Evolutionary conservation across 2,329 filamentous ascomycete genomes (phyloP).

Genomic region (Sclerotiophoma versabilis): DNA sequence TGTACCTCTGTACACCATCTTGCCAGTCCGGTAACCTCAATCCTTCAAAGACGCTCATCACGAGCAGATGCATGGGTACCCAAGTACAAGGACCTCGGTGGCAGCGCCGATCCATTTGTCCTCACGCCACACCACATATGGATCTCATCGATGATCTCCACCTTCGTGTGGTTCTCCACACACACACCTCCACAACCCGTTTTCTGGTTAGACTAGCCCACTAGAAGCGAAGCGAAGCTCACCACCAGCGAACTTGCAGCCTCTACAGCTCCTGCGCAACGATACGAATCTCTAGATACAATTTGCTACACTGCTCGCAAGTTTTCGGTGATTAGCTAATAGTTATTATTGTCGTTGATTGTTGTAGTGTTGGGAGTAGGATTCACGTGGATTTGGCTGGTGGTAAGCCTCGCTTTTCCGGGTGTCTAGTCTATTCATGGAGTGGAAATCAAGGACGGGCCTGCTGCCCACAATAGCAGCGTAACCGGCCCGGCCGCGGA

Average conservation of each 20-base stretch:
- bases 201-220: too few relatives aligned
- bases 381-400: too few relatives aligned
- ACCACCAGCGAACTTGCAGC: too few relatives aligned
- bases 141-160: constrained; percentile 3
- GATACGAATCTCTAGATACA: too few relatives aligned
- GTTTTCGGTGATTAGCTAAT: too few relatives aligned
- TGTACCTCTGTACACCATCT: not conserved
- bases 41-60: not conserved
- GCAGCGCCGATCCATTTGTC: constrained; percentile 3
- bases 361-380: too few relatives aligned
- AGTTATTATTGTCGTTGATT: too few relatives aligned
- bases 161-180: not conserved
- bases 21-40: constrained; percentile 5
- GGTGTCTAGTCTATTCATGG: too few relatives aligned
- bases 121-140: constrained; percentile 12
- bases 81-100: constrained; percentile 4
- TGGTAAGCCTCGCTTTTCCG: too few relatives aligned
- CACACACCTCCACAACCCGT: constrained; percentile 5
- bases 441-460: not conserved
- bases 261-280: too few relatives aligned
- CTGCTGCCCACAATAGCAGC: constrained; percentile 9
- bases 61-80: constrained; percentile 1
- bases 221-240: too few relatives aligned
- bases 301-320: too few relatives aligned
- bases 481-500: constrained; percentile 16